Base-by-base conservation (phyloP, 192 early-diverging fungal genomes). In the Spinellus fusiger region DNA sequence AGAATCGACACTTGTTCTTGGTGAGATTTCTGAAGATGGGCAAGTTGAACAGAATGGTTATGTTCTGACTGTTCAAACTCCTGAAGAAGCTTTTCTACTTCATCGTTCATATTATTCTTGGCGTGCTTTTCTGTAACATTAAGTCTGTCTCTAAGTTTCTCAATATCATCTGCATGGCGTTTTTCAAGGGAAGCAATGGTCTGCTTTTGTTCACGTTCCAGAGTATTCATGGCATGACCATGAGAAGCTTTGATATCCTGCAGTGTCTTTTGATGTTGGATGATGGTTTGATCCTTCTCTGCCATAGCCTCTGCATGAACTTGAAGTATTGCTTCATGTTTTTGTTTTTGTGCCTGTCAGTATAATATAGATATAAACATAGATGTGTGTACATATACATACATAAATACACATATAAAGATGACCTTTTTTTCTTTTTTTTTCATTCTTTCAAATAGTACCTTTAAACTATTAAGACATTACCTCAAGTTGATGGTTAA, bases 41-140 rank as follows among this genome's bases (percentile, higher is more conserved):
- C 69, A 5, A 71, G 1, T 56, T 71, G 58, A 15, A 59, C 28
- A 13, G 63, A 54, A 23, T 71, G 69, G 26, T 64, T 51, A 51
- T 71, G 63, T 26, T 71, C 62, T 3, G 69, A 64, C 29, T 71
- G 63, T 37, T 71, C 69, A 56, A 71, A 71, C 31, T 71, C 69
- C 20, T 53, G 58, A 3, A 71, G 12, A 0, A 71, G 38, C 34
- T 49, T 53, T 33, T 71, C 63, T 3, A 71, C 58, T 25, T 71
- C 69, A 44, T 71, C 69, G 47, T 71, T 49, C 18, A 71, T 47
- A 6, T 33, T 53, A 0, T 49, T 46, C 20, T 53, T 64, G 12
- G 58, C 54, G 22, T 60, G 47, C 16, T 44, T 59, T 31, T 71
- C 69, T 5, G 63, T 58, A 9, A 18, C 31, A 8, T 32, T 25